Evolutionary conservation across 2,329 filamentous ascomycete genomes (phyloP).

Genomic region (Colletotrichum liriopes): DNA sequence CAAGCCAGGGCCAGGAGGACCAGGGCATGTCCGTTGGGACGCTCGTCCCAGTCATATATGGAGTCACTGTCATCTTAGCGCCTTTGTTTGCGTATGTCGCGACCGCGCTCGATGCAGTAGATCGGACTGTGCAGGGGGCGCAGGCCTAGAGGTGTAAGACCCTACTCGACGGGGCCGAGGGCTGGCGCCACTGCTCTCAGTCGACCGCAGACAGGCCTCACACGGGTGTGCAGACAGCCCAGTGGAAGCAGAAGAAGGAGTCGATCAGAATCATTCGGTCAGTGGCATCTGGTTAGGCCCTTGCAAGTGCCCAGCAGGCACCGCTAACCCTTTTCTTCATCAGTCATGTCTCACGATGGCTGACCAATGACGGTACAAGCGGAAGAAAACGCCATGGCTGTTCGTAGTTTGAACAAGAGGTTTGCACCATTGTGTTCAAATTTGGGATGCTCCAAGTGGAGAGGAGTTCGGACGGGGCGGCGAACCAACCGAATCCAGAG

Average conservation of each 20-base stretch:
- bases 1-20: background rate
- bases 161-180: constrained; percentile 11
- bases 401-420: constrained; percentile 1
- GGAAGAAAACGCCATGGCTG: constrained; percentile 15
- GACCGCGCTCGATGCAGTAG: constrained; percentile 1
- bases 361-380: constrained; percentile 15
- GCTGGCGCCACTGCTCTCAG: constrained; percentile 3
- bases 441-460: constrained; percentile 2
- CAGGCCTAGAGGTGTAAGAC: background rate
- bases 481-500: constrained; percentile 11
- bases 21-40: background rate
- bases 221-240: constrained; percentile 14
- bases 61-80: background rate
- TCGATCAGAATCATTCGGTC: constrained; percentile 14
- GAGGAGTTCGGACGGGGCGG: constrained; percentile 19
- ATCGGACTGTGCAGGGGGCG: constrained; percentile 8
- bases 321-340: background rate
- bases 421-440: constrained; percentile 6
- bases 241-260: background rate
- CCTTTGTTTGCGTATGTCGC: constrained; percentile 10
- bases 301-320: background rate
- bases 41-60: constrained; percentile 28
- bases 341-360: constrained; percentile 8
- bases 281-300: constrained; percentile 11
- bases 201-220: constrained; percentile 22